Evolutionary conservation across 192 early-diverging fungal species (phyloP), one percentile per base, ranked within the genome.

Genomic region (Podila epigama): DNA sequence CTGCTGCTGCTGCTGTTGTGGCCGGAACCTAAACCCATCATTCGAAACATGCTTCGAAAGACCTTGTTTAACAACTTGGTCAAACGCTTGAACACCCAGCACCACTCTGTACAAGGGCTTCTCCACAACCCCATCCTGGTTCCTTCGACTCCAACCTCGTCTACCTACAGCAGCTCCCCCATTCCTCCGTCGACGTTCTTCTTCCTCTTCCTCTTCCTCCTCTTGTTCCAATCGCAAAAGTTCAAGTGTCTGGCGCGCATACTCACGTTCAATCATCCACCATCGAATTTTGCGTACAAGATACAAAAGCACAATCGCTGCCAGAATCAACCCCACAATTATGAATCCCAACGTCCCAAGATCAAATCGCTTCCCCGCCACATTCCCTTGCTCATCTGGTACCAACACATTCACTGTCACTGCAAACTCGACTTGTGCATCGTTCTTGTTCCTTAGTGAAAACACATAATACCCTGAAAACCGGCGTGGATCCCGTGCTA

Each of bases 381-480:
- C 48, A 16, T 60, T 44, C 29, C 12, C 18, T 0, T 28, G 25
- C 28, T 12, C 36, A 2, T 48, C 31, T 18, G 35, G 66, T 28
- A 64, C 44, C 13, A 68, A 16, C 3, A 53, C 31, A 1, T 28
- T 51, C 36, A 77, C 73, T 9, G 50, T 68, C 11, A 77, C n/a
- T 18, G 64, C 32, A 28, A 68, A 68, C 11, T 54, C 15, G 22
- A 77, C 2, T 0, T 27, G 20, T 2, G 13, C n/a, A 1, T 58
- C 15, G 28, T 57, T 58, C 3, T 39, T 16, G 50, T 80, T 80
- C 18, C 56, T 67, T 35, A 80, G 34, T 3, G 65, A 68, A 50
- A 68, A 80, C 10, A 80, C 63, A 64, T 80, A 66, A 27, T 80
- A 80, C 2, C 79, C 79, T 12, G 69, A 68, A 22, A 80, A 80